Base-by-base conservation (phyloP, 2,329 filamentous ascomycete genomes). In the Fusarium sororula region DNA sequence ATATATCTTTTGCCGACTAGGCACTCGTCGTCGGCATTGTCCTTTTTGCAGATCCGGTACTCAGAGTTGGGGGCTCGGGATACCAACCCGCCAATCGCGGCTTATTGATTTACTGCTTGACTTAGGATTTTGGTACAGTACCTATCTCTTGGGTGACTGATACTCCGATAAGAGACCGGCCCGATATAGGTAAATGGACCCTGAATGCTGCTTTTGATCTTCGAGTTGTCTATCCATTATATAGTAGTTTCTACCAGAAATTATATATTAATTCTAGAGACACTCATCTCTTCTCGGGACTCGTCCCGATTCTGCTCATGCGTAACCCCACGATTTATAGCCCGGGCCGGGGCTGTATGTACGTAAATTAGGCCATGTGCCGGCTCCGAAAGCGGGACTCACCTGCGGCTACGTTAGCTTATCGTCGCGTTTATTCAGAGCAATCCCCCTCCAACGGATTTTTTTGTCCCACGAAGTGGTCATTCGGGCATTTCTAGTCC, bases 321-420 rank as follows among this genome's bases (percentile, higher is more conserved):
- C 35, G 35, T 37, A 51, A 73, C 72, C 72, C 72, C 68, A 73
- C 72, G 61, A 75, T 73, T 55, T 54, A 48, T 39, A 65, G 68
- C 24, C 68, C 45, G 55, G 68, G 22, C 72, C 57, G 60, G 60
- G 59, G 60, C 28, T 75, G 47, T 45, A 72, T 62, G 56, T 51
- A 63, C 54, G 67, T 72, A 68, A 75, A 74, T 60, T 57, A 47
- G 42, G 28, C 44, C 63, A 75, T 71, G 58, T 75, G 61, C 74
- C 63, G 74, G 66, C 73, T 77, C 78, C 77, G 78, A 80, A 77
- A 79, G 77, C 78, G 78, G 78, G 72, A 76, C 73, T 72, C 70
- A 22, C 28, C 39, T 54, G 66, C 67, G 67, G 67, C 67, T 70
- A 70, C 53, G 59, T 70, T 70, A 70, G 78, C 78, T 80, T 80